phyloP scores from a whole-genome alignment of 768 basidiomycete genomes.

The Chiua virens region DNA sequence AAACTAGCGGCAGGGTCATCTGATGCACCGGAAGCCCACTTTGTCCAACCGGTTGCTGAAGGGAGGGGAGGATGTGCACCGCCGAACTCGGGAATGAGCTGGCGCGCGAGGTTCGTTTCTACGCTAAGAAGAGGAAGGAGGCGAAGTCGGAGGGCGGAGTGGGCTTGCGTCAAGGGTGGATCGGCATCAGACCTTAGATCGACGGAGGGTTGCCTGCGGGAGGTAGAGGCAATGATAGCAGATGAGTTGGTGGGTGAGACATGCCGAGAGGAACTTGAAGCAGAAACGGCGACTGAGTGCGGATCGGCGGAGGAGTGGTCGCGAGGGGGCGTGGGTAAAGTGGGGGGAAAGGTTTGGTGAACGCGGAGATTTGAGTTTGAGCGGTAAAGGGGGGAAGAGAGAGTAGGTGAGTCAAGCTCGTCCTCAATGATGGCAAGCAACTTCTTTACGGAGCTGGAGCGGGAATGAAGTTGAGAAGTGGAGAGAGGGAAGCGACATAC shows the following conservation, averaged over 20 bases:
- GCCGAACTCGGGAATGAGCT: slow-evolving; percentile 45
- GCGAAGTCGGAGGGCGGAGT: slow-evolving; percentile 34
- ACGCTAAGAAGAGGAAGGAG: slow-evolving; percentile 55
- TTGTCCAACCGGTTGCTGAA: slow-evolving; percentile 22
- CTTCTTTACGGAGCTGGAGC: slow-evolving; percentile 52
- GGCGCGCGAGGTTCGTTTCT: slow-evolving; percentile 50
- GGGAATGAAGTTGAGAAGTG: background rate
- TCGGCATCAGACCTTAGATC: slow-evolving; percentile 1
- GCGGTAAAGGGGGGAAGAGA: background rate
- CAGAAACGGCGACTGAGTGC: background rate
- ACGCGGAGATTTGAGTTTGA: slow-evolving; percentile 12
- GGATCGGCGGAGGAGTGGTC: background rate
- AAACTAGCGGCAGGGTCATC: background rate
- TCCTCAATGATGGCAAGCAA: slow-evolving; percentile 54
- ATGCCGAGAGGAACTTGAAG: background rate
- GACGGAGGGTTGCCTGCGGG: background rate
- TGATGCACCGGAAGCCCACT: slow-evolving; percentile 20
- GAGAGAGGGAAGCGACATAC: slow-evolving; percentile 30
- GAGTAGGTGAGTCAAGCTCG: slow-evolving; percentile 36
- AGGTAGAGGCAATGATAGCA: too few relatives aligned
- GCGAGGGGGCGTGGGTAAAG: background rate
- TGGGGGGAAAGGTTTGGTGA: slow-evolving; percentile 30
- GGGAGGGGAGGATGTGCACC: slow-evolving; percentile 27
- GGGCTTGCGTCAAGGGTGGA: slow-evolving; percentile 22
- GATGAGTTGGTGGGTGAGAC: background rate